These are phyloP conservation scores for Phytophthora cajani DNA, from an alignment of 352 stramenopile species.

Conservation along the genomic window DNA sequence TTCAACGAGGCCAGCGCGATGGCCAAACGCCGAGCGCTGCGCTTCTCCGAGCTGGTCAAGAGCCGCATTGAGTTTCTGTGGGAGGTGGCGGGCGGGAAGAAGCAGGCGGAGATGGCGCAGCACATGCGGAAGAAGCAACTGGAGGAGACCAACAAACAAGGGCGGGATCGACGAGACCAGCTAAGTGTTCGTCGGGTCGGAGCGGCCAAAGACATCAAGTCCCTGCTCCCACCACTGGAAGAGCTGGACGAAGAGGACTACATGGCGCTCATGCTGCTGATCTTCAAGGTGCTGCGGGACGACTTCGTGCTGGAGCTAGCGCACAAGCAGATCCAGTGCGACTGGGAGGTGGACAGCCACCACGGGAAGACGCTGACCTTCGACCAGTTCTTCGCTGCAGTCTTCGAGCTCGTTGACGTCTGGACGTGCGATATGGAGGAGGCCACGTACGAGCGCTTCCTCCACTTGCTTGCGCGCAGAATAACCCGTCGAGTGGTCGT, in stretches of 20 bases:
- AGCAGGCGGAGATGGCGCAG: slow-evolving; percentile 35
- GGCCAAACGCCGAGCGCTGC: slow-evolving; percentile 58
- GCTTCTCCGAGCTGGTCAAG: slow-evolving; percentile 52
- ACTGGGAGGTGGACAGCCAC: slow-evolving; percentile 84
- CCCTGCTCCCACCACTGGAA: slow-evolving; percentile 20
- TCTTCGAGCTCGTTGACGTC: slow-evolving; percentile 84
- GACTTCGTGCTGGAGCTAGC: slow-evolving; percentile 73
- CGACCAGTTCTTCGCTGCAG: slow-evolving; percentile 68
- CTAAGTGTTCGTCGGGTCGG: slow-evolving; percentile 29
- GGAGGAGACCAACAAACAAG: slow-evolving; percentile 15
- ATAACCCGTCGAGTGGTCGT: slow-evolving; percentile 77
- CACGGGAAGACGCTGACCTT: slow-evolving; percentile 57
- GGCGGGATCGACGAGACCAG: slow-evolving; percentile 9
- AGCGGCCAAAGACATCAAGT: slow-evolving; percentile 1
- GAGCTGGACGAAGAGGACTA: slow-evolving; percentile 72
- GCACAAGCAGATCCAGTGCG: slow-evolving; percentile 68
- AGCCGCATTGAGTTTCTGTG: slow-evolving; percentile 68
- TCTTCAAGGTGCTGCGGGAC: slow-evolving; percentile 80
- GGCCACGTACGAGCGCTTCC: slow-evolving; percentile 67
- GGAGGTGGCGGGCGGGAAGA: slow-evolving; percentile 60
- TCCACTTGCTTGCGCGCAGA: slow-evolving; percentile 65
- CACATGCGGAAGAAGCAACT: slow-evolving; percentile 28
- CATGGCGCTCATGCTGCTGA: slow-evolving; percentile 72
- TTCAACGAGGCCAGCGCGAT: slow-evolving; percentile 73
- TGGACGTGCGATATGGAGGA: slow-evolving; percentile 86